These are phyloP conservation scores for Lentinula detonsa DNA, from an alignment of 768 basidiomycete species.

Conservation along the genomic window DNA sequence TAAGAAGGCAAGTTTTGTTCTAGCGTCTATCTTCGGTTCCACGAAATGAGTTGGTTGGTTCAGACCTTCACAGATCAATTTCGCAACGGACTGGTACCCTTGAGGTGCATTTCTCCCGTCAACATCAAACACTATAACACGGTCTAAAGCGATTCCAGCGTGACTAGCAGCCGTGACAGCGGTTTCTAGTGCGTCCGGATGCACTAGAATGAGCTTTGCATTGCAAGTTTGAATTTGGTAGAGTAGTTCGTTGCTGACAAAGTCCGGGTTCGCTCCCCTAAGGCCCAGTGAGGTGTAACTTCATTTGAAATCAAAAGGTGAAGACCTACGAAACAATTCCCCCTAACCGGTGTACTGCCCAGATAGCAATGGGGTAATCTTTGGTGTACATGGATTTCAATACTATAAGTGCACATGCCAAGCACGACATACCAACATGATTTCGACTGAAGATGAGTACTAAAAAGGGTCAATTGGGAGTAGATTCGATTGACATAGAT, in stretches of 20 bases:
- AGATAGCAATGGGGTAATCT: slow-evolving; percentile 53
- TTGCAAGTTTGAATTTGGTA: slow-evolving; percentile 49
- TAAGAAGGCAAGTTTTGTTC: slow-evolving; percentile 63
- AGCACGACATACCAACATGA: slow-evolving; percentile 43
- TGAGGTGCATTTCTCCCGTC: not conserved
- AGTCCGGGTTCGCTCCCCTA: slow-evolving; percentile 61
- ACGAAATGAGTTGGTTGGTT: slow-evolving; percentile 28
- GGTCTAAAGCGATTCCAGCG: slow-evolving; percentile 31
- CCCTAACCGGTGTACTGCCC: slow-evolving; percentile 53
- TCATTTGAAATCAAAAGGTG: not conserved
- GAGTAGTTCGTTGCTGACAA: slow-evolving; percentile 43
- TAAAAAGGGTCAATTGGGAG: slow-evolving; percentile 14
- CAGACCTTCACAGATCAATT: slow-evolving; percentile 44
- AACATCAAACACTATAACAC: slow-evolving; percentile 37
- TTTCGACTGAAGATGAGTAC: slow-evolving; percentile 65
- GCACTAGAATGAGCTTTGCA: slow-evolving; percentile 39
- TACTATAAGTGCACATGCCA: not conserved
- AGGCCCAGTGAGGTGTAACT: not conserved
- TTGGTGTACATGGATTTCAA: not conserved
- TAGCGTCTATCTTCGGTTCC: slow-evolving; percentile 57
- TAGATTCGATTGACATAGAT: not conserved
- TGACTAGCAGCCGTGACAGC: slow-evolving; percentile 35
- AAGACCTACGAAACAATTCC: slow-evolving; percentile 48
- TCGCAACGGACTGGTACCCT: slow-evolving; percentile 30
- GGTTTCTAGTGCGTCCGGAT: slow-evolving; percentile 36